These are phyloP conservation scores for Tetrahymena borealis DNA, from an alignment of 73 alveolate genomes.

Conservation along the genomic window DNA sequence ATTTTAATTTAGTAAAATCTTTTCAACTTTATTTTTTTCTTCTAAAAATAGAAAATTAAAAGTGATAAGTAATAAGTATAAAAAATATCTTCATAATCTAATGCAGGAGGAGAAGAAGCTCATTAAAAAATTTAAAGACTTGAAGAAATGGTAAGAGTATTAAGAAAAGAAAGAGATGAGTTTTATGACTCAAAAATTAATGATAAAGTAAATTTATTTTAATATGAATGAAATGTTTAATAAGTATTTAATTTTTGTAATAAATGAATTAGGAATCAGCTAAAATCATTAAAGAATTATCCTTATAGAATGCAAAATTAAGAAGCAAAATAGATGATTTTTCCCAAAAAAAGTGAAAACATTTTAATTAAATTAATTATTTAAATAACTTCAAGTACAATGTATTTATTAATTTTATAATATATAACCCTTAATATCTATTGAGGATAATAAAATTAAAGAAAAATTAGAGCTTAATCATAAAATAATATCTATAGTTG, in stretches of 20 bases:
- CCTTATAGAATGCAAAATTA: constrained; percentile 19
- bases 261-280: constrained; percentile 9
- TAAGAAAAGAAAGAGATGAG: constrained; percentile 27
- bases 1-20: not conserved
- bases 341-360: constrained; percentile 11
- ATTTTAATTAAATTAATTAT: not conserved
- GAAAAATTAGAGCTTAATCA: too few relatives aligned
- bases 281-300: constrained; percentile 27
- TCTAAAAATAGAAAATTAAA: not conserved
- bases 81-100: not conserved
- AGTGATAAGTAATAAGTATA: constrained; percentile 1
- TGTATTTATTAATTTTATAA: not conserved
- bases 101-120: constrained; percentile 10
- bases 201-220: not conserved
- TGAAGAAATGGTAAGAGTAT: constrained; percentile 9
- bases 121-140: not conserved
- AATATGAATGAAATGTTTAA: too few relatives aligned
- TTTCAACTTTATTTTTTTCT: not conserved
- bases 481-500: too few relatives aligned
- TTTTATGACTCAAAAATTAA: constrained; percentile 9
- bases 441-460: too few relatives aligned
- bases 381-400: too few relatives aligned
- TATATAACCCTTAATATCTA: too few relatives aligned
- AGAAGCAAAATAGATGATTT: constrained; percentile 35
- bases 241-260: not conserved